Conservation (phyloP, 148 eudicot genomes). For the Nepenthes mirabilis region DNA sequence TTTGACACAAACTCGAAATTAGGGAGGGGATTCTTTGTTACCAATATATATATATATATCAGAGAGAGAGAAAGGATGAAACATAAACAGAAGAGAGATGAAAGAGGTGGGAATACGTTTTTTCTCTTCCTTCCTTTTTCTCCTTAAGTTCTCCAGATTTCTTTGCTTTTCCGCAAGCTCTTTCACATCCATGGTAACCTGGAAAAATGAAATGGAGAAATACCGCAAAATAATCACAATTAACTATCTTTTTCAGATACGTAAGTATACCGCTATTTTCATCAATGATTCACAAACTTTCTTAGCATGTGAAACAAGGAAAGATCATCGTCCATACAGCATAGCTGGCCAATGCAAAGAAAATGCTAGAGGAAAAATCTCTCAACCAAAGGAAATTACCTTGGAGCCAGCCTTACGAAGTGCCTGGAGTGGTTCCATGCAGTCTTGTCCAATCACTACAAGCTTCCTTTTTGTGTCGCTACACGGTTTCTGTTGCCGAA, state of each 20-base stretch:
- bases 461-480: constrained; percentile 30
- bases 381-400: constrained; percentile 31
- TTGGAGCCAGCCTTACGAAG: constrained; percentile 59
- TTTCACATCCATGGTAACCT: background rate
- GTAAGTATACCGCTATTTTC: background rate
- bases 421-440: constrained; percentile 88
- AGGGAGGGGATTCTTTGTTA: too few species aligned
- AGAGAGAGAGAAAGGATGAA: background rate
- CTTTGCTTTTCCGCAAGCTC: background rate
- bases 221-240: too few species aligned
- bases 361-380: background rate
- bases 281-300: too few species aligned
- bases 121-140: constrained; percentile 1
- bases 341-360: too few species aligned
- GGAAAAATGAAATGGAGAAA: background rate
- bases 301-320: too few species aligned
- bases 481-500: constrained; percentile 27
- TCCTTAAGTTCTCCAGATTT: background rate
- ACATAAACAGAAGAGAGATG: background rate
- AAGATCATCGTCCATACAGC: too few species aligned
- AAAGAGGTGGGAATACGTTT: background rate
- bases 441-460: constrained; percentile 73
- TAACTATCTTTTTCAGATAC: background rate
- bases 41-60: background rate
- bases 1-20: too few species aligned